These are phyloP conservation scores for Rosa lucieae DNA, from an alignment of 306 rosid genomes.

Conservation along the genomic window DNA sequence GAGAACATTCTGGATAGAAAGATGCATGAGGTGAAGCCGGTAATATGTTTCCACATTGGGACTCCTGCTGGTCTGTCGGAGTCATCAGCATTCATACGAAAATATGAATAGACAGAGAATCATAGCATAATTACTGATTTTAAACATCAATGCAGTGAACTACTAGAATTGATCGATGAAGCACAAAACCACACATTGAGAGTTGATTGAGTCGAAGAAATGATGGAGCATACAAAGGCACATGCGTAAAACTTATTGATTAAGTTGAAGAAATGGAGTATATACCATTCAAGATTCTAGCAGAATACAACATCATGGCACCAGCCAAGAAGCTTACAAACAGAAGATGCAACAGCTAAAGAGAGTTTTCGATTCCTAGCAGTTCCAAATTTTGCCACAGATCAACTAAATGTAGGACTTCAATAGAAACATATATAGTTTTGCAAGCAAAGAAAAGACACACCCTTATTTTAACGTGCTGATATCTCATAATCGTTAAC, in stretches of 20 bases:
- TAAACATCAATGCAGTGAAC: conserved; percentile 62
- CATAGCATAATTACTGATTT: conserved; percentile 65
- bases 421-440: background rate
- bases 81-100: conserved; percentile 64
- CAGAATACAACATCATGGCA: conserved; percentile 67
- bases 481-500: background rate
- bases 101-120: conserved; percentile 43
- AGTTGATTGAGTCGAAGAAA: conserved; percentile 80
- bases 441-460: background rate
- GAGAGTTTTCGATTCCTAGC: background rate
- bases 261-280: background rate
- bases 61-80: conserved; percentile 43
- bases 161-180: conserved; percentile 62
- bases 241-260: conserved; percentile 34
- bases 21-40: conserved; percentile 79
- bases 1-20: conserved; percentile 69
- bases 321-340: conserved; percentile 34
- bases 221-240: conserved; percentile 83
- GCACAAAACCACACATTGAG: conserved; percentile 73
- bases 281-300: conserved; percentile 51
- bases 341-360: background rate
- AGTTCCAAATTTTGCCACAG: background rate
- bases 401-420: background rate
- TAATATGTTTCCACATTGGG: conserved; percentile 36
- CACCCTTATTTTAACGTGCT: background rate